Percentiles rank a stretch among this genome's conserved stretches.
Evolutionary conservation across 495 filamentous ascomycete species (phyloP).

Genomic region (Penicillium bovifimosum): DNA sequence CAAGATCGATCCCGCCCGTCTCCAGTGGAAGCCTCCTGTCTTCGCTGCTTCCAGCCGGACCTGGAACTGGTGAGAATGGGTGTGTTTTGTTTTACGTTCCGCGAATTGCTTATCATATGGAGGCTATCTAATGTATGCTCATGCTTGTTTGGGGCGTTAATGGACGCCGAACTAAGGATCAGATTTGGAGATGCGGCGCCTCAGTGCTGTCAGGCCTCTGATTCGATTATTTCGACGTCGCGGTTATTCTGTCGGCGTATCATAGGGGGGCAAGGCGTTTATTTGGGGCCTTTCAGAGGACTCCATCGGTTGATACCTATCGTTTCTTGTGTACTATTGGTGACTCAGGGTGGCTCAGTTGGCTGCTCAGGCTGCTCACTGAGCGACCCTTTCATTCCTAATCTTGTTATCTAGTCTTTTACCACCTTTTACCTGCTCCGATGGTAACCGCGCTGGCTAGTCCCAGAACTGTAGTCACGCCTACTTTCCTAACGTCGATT

Average conservation of each 20-base stretch:
- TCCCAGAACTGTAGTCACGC: no score
- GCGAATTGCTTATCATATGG: not conserved
- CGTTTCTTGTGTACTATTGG: no score
- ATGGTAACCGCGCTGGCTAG: no score
- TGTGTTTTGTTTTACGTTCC: slow-evolving; percentile 11
- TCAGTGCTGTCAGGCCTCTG: not conserved
- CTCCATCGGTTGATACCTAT: no score
- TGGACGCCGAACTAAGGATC: not conserved
- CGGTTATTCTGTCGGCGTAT: not conserved
- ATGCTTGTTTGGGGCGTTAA: not conserved
- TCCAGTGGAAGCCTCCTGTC: slow-evolving; percentile 94
- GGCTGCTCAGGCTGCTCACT: no score
- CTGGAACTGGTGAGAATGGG: slow-evolving; percentile 76
- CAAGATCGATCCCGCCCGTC: slow-evolving; percentile 65
- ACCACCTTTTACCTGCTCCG: no score
- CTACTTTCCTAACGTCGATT: no score
- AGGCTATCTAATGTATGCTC: slow-evolving; percentile 8
- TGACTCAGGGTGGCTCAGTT: no score
- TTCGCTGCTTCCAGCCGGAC: slow-evolving; percentile 84
- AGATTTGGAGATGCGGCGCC: not conserved
- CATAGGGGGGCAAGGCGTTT: not conserved
- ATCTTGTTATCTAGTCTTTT: no score
- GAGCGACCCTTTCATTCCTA: no score
- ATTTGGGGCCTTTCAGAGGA: not conserved
- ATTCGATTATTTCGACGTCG: not conserved